Evolutionary conservation across 139 green algal species (phyloP).

Genomic region (Zygnema circumcarinatum): DNA sequence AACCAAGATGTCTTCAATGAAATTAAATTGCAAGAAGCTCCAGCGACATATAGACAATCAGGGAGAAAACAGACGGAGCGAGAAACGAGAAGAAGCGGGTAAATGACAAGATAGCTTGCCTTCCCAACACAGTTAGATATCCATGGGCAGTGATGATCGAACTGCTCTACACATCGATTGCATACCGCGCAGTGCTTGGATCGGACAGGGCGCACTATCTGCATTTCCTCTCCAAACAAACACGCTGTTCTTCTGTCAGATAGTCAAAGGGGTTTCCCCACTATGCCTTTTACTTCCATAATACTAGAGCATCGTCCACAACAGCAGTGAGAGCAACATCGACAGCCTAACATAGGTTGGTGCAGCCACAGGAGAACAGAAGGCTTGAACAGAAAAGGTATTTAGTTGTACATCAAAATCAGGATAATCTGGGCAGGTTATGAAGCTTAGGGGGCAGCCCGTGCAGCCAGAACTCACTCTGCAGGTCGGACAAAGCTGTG

Average conservation of each 20-base stretch:
- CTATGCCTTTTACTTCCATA: neutral
- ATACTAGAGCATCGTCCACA: neutral
- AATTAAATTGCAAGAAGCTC: too few species aligned
- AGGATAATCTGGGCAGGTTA: too few species aligned
- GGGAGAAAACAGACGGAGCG: too few species aligned
- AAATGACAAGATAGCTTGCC: neutral
- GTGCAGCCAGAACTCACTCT: slow-evolving; percentile 41
- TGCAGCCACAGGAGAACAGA: too few species aligned
- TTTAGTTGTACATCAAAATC: too few species aligned
- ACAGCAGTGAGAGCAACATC: too few species aligned
- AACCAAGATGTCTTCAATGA: too few species aligned
- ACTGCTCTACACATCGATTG: slow-evolving; percentile 72
- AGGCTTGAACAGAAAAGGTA: too few species aligned
- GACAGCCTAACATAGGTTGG: too few species aligned
- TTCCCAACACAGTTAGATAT: slow-evolving; percentile 80
- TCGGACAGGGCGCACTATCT: slow-evolving; percentile 51
- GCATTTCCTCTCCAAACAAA: slow-evolving; percentile 23
- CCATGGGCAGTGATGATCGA: slow-evolving; percentile 99
- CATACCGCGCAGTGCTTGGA: slow-evolving; percentile 66
- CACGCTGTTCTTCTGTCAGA: neutral
- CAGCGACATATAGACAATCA: too few species aligned
- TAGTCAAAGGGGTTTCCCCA: neutral
- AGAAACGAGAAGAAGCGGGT: too few species aligned
- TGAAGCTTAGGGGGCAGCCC: too few species aligned
- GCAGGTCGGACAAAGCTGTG: slow-evolving; percentile 48